These are phyloP conservation scores for Sporisorium iseilematis-ciliati DNA, from an alignment of 1,284 basidiomycete genomes.

Conservation along the genomic window DNA sequence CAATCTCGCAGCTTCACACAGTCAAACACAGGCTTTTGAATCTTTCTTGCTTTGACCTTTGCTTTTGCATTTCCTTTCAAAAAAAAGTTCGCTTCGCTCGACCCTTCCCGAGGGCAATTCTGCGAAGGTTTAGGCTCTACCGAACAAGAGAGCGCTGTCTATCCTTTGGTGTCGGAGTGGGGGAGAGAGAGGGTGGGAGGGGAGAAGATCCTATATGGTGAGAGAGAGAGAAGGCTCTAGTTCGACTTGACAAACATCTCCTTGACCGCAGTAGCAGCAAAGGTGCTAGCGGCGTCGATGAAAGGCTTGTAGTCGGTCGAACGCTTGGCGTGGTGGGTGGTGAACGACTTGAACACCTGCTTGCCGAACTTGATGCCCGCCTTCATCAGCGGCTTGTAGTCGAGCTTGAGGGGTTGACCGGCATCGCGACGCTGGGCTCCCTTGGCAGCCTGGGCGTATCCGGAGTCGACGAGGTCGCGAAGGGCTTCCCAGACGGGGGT, in stretches of 20 bases:
- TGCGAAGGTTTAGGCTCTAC: slow-evolving; percentile 10
- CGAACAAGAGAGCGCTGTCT: slow-evolving; percentile 9
- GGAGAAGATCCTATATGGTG: neutral
- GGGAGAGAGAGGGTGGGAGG: neutral
- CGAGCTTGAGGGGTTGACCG: slow-evolving; percentile 27
- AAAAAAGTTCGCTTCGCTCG: slow-evolving; percentile 33
- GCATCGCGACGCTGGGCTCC: slow-evolving; percentile 28
- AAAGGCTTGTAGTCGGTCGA: slow-evolving; percentile 76
- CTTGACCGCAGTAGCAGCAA: slow-evolving; percentile 40
- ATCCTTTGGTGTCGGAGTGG: slow-evolving; percentile 12
- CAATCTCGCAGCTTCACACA: neutral
- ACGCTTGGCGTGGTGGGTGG: slow-evolving; percentile 41
- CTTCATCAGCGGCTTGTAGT: slow-evolving; percentile 53
- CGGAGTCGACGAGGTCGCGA: slow-evolving; percentile 56
- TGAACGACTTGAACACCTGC: slow-evolving; percentile 50
- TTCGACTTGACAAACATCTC: slow-evolving; percentile 41
- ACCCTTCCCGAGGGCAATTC: slow-evolving; percentile 34
- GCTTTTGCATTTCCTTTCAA: slow-evolving; percentile 25
- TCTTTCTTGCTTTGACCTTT: neutral
- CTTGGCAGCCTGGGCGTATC: slow-evolving; percentile 37
- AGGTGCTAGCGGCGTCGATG: slow-evolving; percentile 76
- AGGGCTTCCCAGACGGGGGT: slow-evolving; percentile 54
- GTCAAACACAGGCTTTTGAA: neutral
- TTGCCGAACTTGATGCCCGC: slow-evolving; percentile 39
- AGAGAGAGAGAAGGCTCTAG: neutral